These are phyloP conservation scores for Hordeum vulgare DNA, from an alignment of 176 grass and related monocot species.

Conservation along the genomic window MorexV3_pseudomolecules_assembly NC_058520.1:608573134-608573633, in stretches of 20 bases:
- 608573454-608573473: constrained; percentile 27
- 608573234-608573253: constrained; percentile 34
- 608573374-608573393: constrained; percentile 8
- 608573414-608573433: constrained; percentile 15
- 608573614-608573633: constrained; percentile 1
- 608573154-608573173: constrained; percentile 35
- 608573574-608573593: not conserved
- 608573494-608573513: constrained; percentile 30
- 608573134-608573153: constrained; percentile 25
- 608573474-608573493: constrained; percentile 37
- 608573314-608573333: constrained; percentile 30
- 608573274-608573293: constrained; percentile 25
- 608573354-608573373: constrained; percentile 27
- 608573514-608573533: not conserved
- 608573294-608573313: constrained; percentile 37
- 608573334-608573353: not conserved
- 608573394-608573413: constrained; percentile 2
- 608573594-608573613: constrained; percentile 18
- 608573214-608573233: constrained; percentile 31
- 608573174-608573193: constrained; percentile 27
- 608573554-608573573: not conserved
- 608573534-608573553: not conserved
- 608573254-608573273: not conserved
- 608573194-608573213: constrained; percentile 29
- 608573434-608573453: not conserved